A percentile compares a stretch with the other conserved stretches of the same genome.
phyloP scores from a whole-genome alignment of 768 basidiomycete genomes.

The Termitomyces sp. region DNA sequence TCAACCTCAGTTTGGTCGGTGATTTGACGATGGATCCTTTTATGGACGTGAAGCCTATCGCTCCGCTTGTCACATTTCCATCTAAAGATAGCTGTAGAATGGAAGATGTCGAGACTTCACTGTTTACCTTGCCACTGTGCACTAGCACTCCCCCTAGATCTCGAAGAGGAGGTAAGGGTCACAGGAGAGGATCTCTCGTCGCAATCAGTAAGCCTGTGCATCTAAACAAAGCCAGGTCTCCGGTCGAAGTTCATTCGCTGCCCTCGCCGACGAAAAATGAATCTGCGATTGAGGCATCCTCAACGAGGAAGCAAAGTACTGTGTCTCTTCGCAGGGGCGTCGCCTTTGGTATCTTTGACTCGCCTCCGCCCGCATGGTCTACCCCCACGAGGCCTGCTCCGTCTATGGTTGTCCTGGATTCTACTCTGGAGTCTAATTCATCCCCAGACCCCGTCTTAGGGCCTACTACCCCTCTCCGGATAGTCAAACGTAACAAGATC shows the following conservation, averaged over 20 bases:
- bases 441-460: not conserved
- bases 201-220: constrained; percentile 9
- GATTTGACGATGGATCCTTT: constrained; percentile 7
- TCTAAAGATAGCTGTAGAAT: not conserved
- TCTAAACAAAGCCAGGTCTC: not conserved
- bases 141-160: constrained; percentile 9
- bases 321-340: constrained; percentile 6
- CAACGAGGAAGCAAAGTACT: constrained; percentile 4
- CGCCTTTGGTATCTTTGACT: constrained; percentile 7
- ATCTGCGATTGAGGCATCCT: constrained; percentile 4
- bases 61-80: not conserved
- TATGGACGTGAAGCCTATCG: constrained; percentile 1
- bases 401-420: constrained; percentile 1
- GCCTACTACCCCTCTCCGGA: constrained; percentile 12
- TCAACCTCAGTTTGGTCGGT: not conserved
- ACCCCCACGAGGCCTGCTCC: not conserved
- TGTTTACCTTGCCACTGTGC: constrained; percentile 7
- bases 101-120: not conserved
- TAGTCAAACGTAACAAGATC: constrained; percentile 11
- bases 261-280: not conserved
- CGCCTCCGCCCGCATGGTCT: constrained; percentile 1
- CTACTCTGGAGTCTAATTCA: not conserved
- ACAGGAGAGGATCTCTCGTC: constrained; percentile 10
- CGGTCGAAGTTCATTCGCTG: not conserved
- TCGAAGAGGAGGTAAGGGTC: constrained; percentile 5